These are phyloP conservation scores for Lactarius pseudohatsudake DNA, from an alignment of 768 basidiomycete genomes.

Conservation along the genomic window DNA sequence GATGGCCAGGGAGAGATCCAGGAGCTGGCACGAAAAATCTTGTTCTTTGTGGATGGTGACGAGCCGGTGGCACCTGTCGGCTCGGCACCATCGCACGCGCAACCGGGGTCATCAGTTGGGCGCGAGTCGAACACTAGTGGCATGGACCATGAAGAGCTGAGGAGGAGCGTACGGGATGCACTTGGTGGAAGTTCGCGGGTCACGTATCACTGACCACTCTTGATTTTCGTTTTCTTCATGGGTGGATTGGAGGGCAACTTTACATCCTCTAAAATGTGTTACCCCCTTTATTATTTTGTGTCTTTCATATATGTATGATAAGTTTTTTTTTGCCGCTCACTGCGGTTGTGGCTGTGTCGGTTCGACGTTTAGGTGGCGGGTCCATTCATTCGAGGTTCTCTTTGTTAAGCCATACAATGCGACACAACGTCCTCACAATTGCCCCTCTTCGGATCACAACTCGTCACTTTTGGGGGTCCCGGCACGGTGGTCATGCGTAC, in stretches of 20 bases:
- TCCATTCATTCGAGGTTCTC: background rate
- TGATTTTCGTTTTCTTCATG: constrained; percentile 1
- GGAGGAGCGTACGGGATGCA: constrained; percentile 80
- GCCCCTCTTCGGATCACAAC: background rate
- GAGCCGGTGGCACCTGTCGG: constrained; percentile 62
- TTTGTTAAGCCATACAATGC: constrained; percentile 1
- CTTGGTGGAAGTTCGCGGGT: constrained; percentile 63
- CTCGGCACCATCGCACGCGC: constrained; percentile 62
- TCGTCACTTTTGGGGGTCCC: background rate
- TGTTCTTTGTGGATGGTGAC: constrained; percentile 84
- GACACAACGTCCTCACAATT: background rate
- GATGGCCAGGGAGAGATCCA: constrained; percentile 94
- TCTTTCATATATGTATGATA: constrained; percentile 22
- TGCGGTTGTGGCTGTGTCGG: background rate
- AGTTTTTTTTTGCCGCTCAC: background rate
- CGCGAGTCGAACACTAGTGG: constrained; percentile 49
- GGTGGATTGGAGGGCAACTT: constrained; percentile 1
- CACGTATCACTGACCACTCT: constrained; percentile 29
- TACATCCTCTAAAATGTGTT: background rate
- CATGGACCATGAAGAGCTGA: constrained; percentile 75
- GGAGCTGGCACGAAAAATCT: constrained; percentile 75
- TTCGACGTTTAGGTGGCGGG: background rate
- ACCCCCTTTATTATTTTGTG: constrained; percentile 21
- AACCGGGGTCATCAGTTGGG: constrained; percentile 66
- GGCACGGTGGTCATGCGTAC: background rate